These are phyloP conservation scores for Mycothermus thermophilus DNA, from an alignment of 495 filamentous ascomycete species.

Conservation along the genomic window DNA sequence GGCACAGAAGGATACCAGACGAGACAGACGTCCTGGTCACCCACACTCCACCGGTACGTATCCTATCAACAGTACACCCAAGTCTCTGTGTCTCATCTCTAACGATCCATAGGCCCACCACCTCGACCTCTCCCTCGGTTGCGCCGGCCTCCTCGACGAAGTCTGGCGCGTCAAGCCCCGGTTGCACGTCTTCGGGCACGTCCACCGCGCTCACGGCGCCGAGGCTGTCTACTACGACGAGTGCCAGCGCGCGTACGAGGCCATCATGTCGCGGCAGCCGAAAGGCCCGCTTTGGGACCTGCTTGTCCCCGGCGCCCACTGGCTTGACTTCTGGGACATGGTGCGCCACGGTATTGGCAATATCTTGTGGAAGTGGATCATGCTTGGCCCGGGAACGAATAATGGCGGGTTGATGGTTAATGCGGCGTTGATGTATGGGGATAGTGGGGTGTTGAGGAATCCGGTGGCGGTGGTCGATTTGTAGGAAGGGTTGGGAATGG, in stretches of 20 bases:
- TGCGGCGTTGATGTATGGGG: constrained; percentile 57
- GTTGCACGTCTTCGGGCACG: constrained; percentile 82
- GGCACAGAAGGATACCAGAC: too few species aligned
- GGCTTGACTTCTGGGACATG: constrained; percentile 49
- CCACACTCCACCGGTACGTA: too few species aligned
- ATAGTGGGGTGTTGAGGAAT: constrained; percentile 51
- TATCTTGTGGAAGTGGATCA: constrained; percentile 61
- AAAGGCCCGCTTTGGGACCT: constrained; percentile 39
- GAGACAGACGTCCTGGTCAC: too few species aligned
- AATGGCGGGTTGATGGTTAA: constrained; percentile 57
- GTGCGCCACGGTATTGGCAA: constrained; percentile 47
- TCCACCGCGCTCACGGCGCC: constrained; percentile 55
- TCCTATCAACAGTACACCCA: too few species aligned
- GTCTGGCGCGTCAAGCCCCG: constrained; percentile 64
- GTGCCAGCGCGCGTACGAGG: constrained; percentile 57
- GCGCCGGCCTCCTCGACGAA: constrained; percentile 58
- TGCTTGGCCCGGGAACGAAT: constrained; percentile 43
- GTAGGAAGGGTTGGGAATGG: constrained; percentile 4
- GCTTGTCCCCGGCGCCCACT: constrained; percentile 32
- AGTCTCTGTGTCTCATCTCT: too few species aligned
- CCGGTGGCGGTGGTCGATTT: constrained; percentile 21
- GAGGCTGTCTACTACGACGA: constrained; percentile 69
- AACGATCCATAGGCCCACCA: constrained; percentile 62
- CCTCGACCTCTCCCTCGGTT: constrained; percentile 64
- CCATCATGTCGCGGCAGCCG: constrained; percentile 38